phyloP scores from a whole-genome alignment of 2,329 filamentous ascomycete genomes.

The Hortaea sp. region DNA sequence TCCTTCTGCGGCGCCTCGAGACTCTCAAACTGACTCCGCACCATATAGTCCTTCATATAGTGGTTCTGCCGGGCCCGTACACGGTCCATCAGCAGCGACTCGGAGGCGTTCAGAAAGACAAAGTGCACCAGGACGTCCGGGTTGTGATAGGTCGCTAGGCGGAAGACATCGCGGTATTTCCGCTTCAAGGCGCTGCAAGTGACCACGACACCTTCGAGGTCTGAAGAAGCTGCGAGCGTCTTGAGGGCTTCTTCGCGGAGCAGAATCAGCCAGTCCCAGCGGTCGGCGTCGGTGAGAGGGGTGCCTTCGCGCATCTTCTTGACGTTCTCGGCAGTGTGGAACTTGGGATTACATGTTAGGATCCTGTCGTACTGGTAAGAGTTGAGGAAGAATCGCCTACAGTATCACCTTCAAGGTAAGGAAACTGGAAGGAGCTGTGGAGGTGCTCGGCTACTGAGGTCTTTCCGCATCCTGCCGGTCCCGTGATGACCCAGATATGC shows the following conservation, averaged over 20 bases:
- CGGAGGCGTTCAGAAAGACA: slow-evolving; percentile 74
- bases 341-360: slow-evolving; percentile 22
- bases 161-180: slow-evolving; percentile 74
- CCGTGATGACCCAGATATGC: slow-evolving; percentile 44
- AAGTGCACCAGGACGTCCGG: slow-evolving; percentile 59
- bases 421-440: slow-evolving; percentile 31
- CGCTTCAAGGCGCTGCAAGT: slow-evolving; percentile 94
- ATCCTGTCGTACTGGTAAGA: background rate
- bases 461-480: slow-evolving; percentile 45
- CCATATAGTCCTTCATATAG: slow-evolving; percentile 95
- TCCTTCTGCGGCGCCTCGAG: slow-evolving; percentile 69
- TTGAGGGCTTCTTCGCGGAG: slow-evolving; percentile 36
- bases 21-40: slow-evolving; percentile 78
- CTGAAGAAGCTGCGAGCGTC: slow-evolving; percentile 13
- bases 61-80: slow-evolving; percentile 69
- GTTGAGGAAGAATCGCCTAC: slow-evolving; percentile 21
- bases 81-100: slow-evolving; percentile 64
- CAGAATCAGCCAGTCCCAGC: slow-evolving; percentile 84
- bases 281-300: slow-evolving; percentile 82
- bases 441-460: slow-evolving; percentile 41
- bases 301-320: slow-evolving; percentile 82
- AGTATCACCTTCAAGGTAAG: slow-evolving; percentile 44
- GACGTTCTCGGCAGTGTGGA: slow-evolving; percentile 40
- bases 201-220: slow-evolving; percentile 60
- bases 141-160: slow-evolving; percentile 38